Evolutionary conservation across 495 filamentous ascomycete species (phyloP).

Genomic region (Podospora pseudopauciseta): DNA sequence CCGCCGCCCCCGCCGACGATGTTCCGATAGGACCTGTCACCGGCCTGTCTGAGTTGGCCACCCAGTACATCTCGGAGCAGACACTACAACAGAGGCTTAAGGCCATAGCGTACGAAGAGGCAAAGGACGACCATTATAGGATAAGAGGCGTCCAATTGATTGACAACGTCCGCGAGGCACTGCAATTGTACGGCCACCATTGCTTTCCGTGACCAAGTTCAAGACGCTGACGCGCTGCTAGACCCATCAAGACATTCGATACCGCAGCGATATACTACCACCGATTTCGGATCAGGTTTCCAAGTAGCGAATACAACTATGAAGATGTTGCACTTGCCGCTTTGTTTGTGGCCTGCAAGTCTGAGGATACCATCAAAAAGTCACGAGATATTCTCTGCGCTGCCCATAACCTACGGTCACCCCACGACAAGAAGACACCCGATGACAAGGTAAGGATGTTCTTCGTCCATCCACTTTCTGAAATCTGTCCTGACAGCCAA

Average conservation of each 20-base stretch:
- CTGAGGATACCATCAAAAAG: conserved; percentile 96
- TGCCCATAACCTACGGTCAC: conserved; percentile 76
- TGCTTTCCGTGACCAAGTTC: conserved; percentile 3
- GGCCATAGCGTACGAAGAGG: conserved; percentile 38
- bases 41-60: conserved; percentile 38
- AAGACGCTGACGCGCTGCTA: conserved; percentile 26
- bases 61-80: conserved; percentile 42
- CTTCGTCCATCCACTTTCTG: too few species aligned
- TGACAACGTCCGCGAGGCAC: conserved; percentile 65
- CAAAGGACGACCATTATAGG: conserved; percentile 62
- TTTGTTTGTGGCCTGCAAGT: conserved; percentile 91
- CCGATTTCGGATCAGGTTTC: conserved; percentile 76
- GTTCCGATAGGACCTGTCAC: conserved; percentile 37
- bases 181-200: conserved; percentile 60
- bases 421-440: conserved; percentile 69
- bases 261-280: conserved; percentile 85
- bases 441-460: conserved; percentile 67
- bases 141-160: conserved; percentile 78
- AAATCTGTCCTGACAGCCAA: not conserved
- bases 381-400: conserved; percentile 89
- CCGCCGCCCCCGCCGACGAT: not conserved
- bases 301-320: conserved; percentile 65
- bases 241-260: conserved; percentile 77
- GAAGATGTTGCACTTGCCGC: conserved; percentile 80
- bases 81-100: conserved; percentile 36